Percentiles rank a stretch among this genome's conserved stretches.
phyloP scores from a whole-genome alignment of 805 yeast genomes.

The Spathaspora arborariae region DNA sequence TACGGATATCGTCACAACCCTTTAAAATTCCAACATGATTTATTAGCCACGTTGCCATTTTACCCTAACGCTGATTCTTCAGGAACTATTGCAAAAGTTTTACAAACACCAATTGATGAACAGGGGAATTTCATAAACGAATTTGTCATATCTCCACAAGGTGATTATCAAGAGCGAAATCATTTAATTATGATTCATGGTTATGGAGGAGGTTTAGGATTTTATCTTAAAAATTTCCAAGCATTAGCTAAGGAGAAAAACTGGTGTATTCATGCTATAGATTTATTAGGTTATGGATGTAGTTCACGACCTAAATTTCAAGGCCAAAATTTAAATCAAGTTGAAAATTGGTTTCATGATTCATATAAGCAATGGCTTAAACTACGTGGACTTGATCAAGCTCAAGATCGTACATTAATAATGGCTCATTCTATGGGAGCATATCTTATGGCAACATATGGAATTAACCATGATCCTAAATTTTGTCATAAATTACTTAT shows the following conservation, averaged over 20 bases:
- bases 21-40: slow-evolving; percentile 43
- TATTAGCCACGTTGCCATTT: slow-evolving; percentile 45
- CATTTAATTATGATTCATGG: slow-evolving; percentile 45
- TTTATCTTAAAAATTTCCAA: slow-evolving; percentile 38
- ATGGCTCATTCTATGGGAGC: slow-evolving; percentile 95
- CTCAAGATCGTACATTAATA: slow-evolving; percentile 44
- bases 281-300: slow-evolving; percentile 86
- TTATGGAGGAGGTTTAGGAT: slow-evolving; percentile 44
- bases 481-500: slow-evolving; percentile 67
- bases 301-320: slow-evolving; percentile 76
- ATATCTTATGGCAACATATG: slow-evolving; percentile 67
- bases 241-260: slow-evolving; percentile 21
- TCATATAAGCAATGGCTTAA: slow-evolving; percentile 63
- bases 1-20: slow-evolving; percentile 37
- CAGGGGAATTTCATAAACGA: slow-evolving; percentile 34
- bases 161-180: slow-evolving; percentile 15
- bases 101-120: slow-evolving; percentile 25
- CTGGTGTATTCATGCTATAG: slow-evolving; percentile 83
- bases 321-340: slow-evolving; percentile 36
- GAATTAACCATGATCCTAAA: slow-evolving; percentile 50
- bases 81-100: slow-evolving; percentile 28
- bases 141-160: slow-evolving; percentile 34
- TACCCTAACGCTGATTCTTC: slow-evolving; percentile 30
- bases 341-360: slow-evolving; percentile 63
- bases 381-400: slow-evolving; percentile 36